Evolutionary conservation across 768 basidiomycete genomes (phyloP), one percentile per base, ranked within the genome.

Genomic region (Amanita phalloides): DNA sequence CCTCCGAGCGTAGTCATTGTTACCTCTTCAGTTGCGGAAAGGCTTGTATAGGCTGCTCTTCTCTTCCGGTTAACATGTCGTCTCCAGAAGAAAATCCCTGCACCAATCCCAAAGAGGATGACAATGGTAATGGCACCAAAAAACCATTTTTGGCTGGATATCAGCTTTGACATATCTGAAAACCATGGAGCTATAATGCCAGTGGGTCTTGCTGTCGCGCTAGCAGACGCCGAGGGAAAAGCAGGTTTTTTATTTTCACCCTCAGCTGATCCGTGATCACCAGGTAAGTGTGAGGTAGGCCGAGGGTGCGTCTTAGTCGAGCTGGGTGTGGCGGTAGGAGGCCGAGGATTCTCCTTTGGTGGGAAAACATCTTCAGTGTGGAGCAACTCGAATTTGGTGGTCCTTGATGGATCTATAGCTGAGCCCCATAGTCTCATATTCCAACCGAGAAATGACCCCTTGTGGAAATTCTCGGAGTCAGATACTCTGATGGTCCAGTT

Each of bases 381-480:
- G 32, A 81, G 77, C 5, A 86, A 71, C 48, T 79, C 73, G 60
- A 79, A 95, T 42, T 74, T 73, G 55, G 71, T 74, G 14, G 82
- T 80, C 56, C 78, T 75, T 3, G 75, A 62, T 1, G 90, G 69
- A 64, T 98, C 90, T 46, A 88, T 76, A 23, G 82, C 73, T 30
- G 87, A 83, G 17, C 96, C 96, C 90, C 91, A 99, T 37, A 99
- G 76, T 53, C 84, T 80, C 71, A 97, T 82, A 50, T 82, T 84
- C 95, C 94, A 99, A 14, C 89, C 88, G 35, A 91, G 72, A 73
- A 99, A 92, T 6, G 70, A 70, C 39, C 82, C 82, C 42, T 76
- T 81, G 55, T 77, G 71, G 1, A 64, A 62, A 9, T 78, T 82
- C 38, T 72, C 71, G 59, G 86, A 83, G 61, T 99, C 96, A 28